Base-by-base conservation (phyloP, 2,329 filamentous ascomycete species). In the Fusarium penzigii region DNA sequence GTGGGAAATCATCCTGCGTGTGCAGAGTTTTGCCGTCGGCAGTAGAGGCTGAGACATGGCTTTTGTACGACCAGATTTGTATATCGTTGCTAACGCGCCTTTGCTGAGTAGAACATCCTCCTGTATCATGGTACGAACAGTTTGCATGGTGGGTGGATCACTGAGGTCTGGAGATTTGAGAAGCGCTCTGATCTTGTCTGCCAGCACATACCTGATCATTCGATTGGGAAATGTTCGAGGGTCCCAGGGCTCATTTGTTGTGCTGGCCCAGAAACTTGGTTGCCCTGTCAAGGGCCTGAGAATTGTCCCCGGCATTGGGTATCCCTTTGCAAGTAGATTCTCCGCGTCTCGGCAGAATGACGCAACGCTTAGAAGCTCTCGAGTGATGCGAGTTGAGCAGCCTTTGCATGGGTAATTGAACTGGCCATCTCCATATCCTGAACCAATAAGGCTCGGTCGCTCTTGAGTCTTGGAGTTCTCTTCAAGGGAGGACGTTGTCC, bases 281-380 rank as follows among this genome's bases (percentile, higher is more conserved):
- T 73, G 68, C 0, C 88, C 88, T 0, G 63, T 75, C 1, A 70
- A 67, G 1, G 78, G 65, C 9, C 82, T 75, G 8, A 90, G 74
- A 5, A 90, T 67, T 0, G 88, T 91, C 1, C 89, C 88, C 0
- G 86, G 84, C 75, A 92, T 83, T 0, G 87, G 84, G 2, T 72
- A 65, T 7, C 75, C 78, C 29, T 56, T 55, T 9, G 44, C 34
- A 2, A 82, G 57, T 5, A 58, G 1, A 83, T 72, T 61, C 29
- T 76, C 64, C 1, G 81, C 67, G 55, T 90, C 86, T 29, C 68
- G 69, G 44, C 75, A 72, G 60, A 89, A 87, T 51, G 84, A 86
- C 9, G 68, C 73, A 2, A 84, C 75, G 16, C 79, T 76, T 1
- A 89, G 74, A 1, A 70, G 70, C 25, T 86, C 79, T 58, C 85